Conservation (phyloP, 805 yeast genomes). For the Vanderwaltozyma verrucispora region DNA sequence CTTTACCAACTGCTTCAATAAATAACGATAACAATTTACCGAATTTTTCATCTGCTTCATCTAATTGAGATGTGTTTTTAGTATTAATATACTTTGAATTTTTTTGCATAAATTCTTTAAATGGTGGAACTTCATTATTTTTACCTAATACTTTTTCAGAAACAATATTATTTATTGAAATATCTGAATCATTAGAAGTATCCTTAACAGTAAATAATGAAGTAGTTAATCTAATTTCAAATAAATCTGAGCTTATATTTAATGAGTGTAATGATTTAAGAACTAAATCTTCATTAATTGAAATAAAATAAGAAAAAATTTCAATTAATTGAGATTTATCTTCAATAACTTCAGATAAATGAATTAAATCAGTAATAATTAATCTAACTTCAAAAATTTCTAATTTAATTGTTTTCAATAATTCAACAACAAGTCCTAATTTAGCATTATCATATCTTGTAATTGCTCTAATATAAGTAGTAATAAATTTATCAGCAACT, state of each 20-base stretch:
- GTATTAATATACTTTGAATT: conserved; percentile 22
- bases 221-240: conserved; percentile 61
- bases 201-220: conserved; percentile 33
- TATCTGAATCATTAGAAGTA: conserved; percentile 10
- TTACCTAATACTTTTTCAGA: conserved; percentile 20
- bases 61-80: conserved; percentile 25
- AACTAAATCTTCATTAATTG: conserved; percentile 31
- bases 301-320: conserved; percentile 33
- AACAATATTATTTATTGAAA: conserved; percentile 24
- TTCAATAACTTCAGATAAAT: conserved; percentile 28
- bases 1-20: conserved; percentile 34
- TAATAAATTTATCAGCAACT: conserved; percentile 33
- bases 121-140: conserved; percentile 14
- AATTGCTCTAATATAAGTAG: conserved; percentile 35
- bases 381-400: conserved; percentile 31
- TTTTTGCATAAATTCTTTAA: conserved; percentile 25
- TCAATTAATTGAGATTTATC: conserved; percentile 31
- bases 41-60: conserved; percentile 33
- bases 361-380: conserved; percentile 32
- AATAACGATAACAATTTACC: conserved; percentile 33
- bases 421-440: conserved; percentile 28
- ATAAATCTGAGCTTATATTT: conserved; percentile 32
- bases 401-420: conserved; percentile 26
- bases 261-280: conserved; percentile 30
- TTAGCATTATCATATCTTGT: conserved; percentile 34